Evolutionary conservation across 768 basidiomycete species (phyloP).

Genomic region (Mycena rebaudengoi): DNA sequence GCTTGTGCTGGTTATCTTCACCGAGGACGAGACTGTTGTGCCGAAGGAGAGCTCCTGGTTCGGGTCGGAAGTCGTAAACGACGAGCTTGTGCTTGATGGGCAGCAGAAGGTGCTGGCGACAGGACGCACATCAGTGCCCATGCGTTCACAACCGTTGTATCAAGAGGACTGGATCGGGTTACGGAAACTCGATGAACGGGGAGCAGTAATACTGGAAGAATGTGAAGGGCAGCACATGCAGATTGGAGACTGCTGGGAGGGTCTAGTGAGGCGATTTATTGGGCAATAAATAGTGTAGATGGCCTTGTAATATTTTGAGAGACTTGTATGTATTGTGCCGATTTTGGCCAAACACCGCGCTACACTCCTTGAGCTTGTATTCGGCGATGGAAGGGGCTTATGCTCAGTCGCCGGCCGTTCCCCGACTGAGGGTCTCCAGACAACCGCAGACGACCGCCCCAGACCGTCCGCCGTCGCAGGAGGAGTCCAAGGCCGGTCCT

Average conservation of each 20-base stretch:
- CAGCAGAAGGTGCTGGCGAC: constrained; percentile 17
- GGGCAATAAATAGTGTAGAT: constrained; percentile 3
- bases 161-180: constrained; percentile 85
- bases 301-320: neutral
- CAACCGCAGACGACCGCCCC: constrained; percentile 36
- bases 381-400: constrained; percentile 37
- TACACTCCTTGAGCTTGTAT: constrained; percentile 24
- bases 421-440: constrained; percentile 48
- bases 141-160: constrained; percentile 79
- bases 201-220: constrained; percentile 61
- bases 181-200: constrained; percentile 71
- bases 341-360: constrained; percentile 16
- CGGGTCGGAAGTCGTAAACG: constrained; percentile 67
- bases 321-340: too few relatives aligned
- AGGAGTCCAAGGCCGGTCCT: constrained; percentile 41
- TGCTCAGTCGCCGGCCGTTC: constrained; percentile 30
- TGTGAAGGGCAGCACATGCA: constrained; percentile 86
- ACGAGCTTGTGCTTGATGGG: constrained; percentile 29
- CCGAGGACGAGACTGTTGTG: constrained; percentile 77
- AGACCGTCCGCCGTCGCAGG: constrained; percentile 29
- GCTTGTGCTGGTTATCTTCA: constrained; percentile 79
- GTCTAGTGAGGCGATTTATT: constrained; percentile 51
- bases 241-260: constrained; percentile 68
- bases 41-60: constrained; percentile 92
- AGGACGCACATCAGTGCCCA: constrained; percentile 59